Base-by-base conservation (phyloP, 768 basidiomycete species). In the Paxillus rubicundulus region DNA sequence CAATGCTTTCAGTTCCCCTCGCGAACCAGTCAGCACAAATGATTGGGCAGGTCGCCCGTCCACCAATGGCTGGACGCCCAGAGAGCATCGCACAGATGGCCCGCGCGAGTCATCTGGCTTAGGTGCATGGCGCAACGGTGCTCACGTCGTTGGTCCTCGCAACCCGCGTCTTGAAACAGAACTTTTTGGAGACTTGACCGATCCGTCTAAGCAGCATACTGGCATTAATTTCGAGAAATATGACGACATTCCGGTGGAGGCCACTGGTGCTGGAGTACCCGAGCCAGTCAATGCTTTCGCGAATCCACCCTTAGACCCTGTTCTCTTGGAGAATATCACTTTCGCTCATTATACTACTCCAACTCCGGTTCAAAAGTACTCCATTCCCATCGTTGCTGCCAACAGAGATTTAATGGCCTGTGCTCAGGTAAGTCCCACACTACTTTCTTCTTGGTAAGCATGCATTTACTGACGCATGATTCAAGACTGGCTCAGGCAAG, bases 171-270 rank as follows among this genome's bases (percentile, higher is more conserved):
- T 95, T 61, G 97, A 99, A 76, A 94, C 92, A 74, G 95, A 98
- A 66, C 87, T 99, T 36, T 99, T 87, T 62, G 97, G 97, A 49
- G 94, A 96, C 57, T 79, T 80, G 37, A 76, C 81, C 42, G 96
- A 98, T 70, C 82, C 87, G 20, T 84, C 84, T 53, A 91, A 90
- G 67, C 89, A 97, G 70, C 86, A 92, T 68, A 96, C 95, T 40
- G 97, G 97, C 57, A 98, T 99, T 76, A 99, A 99, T 77, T 99
- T 99, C 67, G 97, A 99, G 77, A 97, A 97, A 74, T 99, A 98
- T 65, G 97, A 97, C 72, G 96, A 98, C 70, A 99, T 99, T 67
- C 97, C 97, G 57, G 95, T 99, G 61, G 97, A 98, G 74, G 96
- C 95, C 33, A 98, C 96, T 45, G 97, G 97, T 61, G 85, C 86